Evolutionary conservation across 1,284 basidiomycete species (phyloP), one percentile per base, ranked within the genome.

Genomic region (Coniophora puteana): DNA sequence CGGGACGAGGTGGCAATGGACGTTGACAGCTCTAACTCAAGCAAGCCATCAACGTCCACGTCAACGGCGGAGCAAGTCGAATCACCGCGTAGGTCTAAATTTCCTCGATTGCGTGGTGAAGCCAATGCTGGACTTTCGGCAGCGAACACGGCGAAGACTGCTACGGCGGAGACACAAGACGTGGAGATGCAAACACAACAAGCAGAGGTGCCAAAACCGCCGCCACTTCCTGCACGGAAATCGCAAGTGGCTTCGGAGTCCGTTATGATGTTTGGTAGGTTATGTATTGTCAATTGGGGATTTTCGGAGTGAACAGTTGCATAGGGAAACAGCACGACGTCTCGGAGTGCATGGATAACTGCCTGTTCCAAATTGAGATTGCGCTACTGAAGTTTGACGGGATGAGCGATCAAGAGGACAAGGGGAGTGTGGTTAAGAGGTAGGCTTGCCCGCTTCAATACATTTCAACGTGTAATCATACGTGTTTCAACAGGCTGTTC

Each of bases 321-420:
- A 41, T 54, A 81, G 93, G 93, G n/a, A 85, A 89, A 50, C 95
- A 99, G 57, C 95, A 99, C 58, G 95, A 99, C 59, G 94, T 98
- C 3, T 89, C 94, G 0, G 95, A 99, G 65, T 97, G 95, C 62
- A 89, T 99, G 80, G 94, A 99, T 66, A 99, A 99, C 55, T 94
- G 95, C 66, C 87, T 99, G 71, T 96, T 96, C 66, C 96, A 99
- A 64, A 90, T 99, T 44, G 94, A 99, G 63, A 88, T 90, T 8
- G 94, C 93, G 0, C 63, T 97, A 34, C 65, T 90, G 25, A 83
- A 80, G 52, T 87, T 89, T 50, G 83, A 87, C 38, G 83, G 83
- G 11, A 63, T 79, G 45, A 68, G 61, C 18, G 75, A 71, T 5
- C 51, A 68, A 1, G 70, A 75, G 43, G 69, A 72, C 40, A 75